Evolutionary conservation across 2,329 filamentous ascomycete species (phyloP), one percentile per base, ranked within the genome.

Genomic region (Cadophora sp.): DNA sequence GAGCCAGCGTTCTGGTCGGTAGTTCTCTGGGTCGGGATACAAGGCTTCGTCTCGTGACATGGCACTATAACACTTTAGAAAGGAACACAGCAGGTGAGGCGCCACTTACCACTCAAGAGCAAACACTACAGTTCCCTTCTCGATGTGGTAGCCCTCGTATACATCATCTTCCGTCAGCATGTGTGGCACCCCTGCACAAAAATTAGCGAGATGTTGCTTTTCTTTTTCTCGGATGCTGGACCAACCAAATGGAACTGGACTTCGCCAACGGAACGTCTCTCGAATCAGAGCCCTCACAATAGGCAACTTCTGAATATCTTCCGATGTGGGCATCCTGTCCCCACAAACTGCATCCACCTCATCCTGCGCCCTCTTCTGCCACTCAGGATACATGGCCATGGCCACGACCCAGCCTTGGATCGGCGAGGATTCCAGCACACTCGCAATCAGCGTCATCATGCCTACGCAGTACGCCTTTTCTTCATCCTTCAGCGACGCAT

Each of bases 151-250:
- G 5, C 69, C 67, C n/a, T 84, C 79, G 34, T 88, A 89, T 12
- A 82, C 79, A 64, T 89, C 86, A 61, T 89, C 86, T 62, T 82
- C 76, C 2, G 83, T 79, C 12, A 84, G 79, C 56, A 79, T 81
- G 73, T 89, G 87, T 1, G 87, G 86, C 48, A 89, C 83, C 8
- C 83, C 83, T 4, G 84, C 74, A 1, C 82, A 81, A 11, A 37
- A 11, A 79, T 80, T 6, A 85, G 73, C 87, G 88, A 19, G 82
- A n/a, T 58, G 29, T 53, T 37, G 29, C 16, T 24, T 37, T 37
- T 4, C 34, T 37, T 24, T 29, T 29, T 59, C 56, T 40, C 22
- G 29, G 37, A 56, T 34, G 14, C 16, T 40, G 5, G n/a, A 66
- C 63, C 50, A 27, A 65, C 62, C 64, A 64, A 63, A 50, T 9